Base-by-base conservation (phyloP, 2,329 filamentous ascomycete species). In the Diplodia seriata region DNA sequence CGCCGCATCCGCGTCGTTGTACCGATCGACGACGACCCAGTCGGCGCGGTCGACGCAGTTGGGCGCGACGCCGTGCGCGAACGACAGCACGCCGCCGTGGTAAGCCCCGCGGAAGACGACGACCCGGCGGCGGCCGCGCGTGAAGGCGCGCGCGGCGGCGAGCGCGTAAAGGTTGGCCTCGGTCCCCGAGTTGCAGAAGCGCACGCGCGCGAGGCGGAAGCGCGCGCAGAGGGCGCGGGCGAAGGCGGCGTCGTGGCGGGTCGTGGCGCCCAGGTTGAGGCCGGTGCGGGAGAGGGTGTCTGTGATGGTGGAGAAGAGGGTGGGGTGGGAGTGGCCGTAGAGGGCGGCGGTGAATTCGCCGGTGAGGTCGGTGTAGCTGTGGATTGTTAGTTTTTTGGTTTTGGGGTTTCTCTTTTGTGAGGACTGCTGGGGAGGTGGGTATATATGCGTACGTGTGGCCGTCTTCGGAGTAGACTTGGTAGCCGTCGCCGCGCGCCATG, bases 11-110 rank as follows among this genome's bases (percentile, higher is more conserved):
- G 85, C 71, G 65, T 91, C 85, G 69, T 92, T 91, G 74, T 89
- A 92, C 43, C 79, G 81, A 1, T 83, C 88, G 2, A 90, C 88
- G 2, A 90, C 74, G 0, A 91, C 76, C 77, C 85, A 91, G 5
- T 90, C 85, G 3, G 84, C 77, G 1, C 71, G 73, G 23, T 87
- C 85, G 0, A 85, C 82, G 31, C 83, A 84, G 54, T 84, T 84
- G 1, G 80, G 79, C 43, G 77, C 76, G 33, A 62, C 67, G 31
- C 74, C 75, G 2, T 70, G 73, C 76, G 79, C 68, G 70, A 86
- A 86, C 0, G 73, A 79, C 20, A 89, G 83, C 0, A 82, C 83
- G 1, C 85, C 85, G 2, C 87, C 86, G 71, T 88, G 85, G 69
- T 87, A 87, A 87, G 0, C 79, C 85, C 81, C 80, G 0, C 74